Base-by-base conservation (phyloP, 345 rosid genomes). In the Euphorbia tirucalli region DNA sequence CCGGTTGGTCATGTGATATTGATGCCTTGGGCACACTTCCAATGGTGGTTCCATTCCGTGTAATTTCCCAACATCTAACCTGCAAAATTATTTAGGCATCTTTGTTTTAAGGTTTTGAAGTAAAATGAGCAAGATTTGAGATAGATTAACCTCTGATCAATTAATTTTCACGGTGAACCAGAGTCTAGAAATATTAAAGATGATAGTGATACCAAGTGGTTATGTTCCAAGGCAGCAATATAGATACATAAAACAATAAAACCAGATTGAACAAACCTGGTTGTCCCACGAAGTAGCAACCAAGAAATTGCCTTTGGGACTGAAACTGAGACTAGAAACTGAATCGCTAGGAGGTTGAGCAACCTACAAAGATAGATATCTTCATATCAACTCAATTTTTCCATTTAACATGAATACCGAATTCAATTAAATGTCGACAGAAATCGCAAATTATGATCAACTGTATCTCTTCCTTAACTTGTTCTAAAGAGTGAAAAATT, bases 231-330 rank as follows among this genome's bases (percentile, higher is more conserved):
- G 15, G 43, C 57, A 10, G 46, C 39, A 3, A 48, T 8, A 8
- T 66, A 10, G 58, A 3, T 30, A 19, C 3, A 41, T 14, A 57
- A 46, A 9, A 6, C 25, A 66, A 28, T 0, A 41, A 24, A 68
- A 22, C 15, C 49, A 27, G 63, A 44, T 2, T 24, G 31, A 18
- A 71, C 77, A 61, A 70, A 96, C 99, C 97, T 96, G 99, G 76
- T 89, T 96, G 82, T 96, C 99, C 99, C 99, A 96, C 35, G 99
- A 93, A 74, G 95, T 89, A 24, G 98, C 97, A 30, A 93, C 87
- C 80, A 96, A 84, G 66, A 85, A 77, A 75, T 96, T 94, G 32
- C 94, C 99, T 81, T 87, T 89, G 49, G 99, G 93, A 84, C 98
- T 93, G 87, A 96, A 96, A 77, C 84, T 59, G 65, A 96, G 94